A percentile compares a stretch with the other conserved stretches of the same genome.
Conservation (phyloP, 495 filamentous ascomycete genomes). For the Stereocaulon alpinum region DNA sequence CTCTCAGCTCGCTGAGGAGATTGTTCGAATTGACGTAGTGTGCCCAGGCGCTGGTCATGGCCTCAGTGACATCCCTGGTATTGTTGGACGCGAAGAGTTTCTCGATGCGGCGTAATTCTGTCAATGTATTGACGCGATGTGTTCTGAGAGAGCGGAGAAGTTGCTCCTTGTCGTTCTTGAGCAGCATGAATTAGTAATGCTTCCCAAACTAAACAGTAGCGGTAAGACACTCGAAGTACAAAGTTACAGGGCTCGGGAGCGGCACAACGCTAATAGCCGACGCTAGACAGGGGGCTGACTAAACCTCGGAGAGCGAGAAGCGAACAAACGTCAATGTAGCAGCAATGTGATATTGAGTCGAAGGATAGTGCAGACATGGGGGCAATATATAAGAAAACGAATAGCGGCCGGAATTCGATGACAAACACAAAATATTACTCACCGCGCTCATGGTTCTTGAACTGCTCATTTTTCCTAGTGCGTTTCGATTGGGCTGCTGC, state of each 20-base stretch:
- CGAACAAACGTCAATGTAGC: not conserved
- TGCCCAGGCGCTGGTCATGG: slow-evolving; percentile 62
- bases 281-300: slow-evolving; percentile 6
- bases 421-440: slow-evolving; percentile 15
- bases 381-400: not conserved
- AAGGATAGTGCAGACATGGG: not conserved
- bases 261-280: slow-evolving; percentile 1
- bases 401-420: slow-evolving; percentile 6
- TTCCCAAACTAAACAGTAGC: not conserved
- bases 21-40: slow-evolving; percentile 67
- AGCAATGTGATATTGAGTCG: not conserved
- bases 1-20: slow-evolving; percentile 60
- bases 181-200: slow-evolving; percentile 15
- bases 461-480: slow-evolving; percentile 19
- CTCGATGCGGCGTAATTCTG: slow-evolving; percentile 66
- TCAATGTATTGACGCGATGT: slow-evolving; percentile 61
- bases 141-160: slow-evolving; percentile 45
- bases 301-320: not conserved
- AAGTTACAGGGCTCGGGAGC: not conserved
- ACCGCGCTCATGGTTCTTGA: slow-evolving; percentile 19
- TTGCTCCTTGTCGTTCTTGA: slow-evolving; percentile 39
- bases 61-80: slow-evolving; percentile 46
- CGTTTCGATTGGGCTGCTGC: slow-evolving; percentile 1
- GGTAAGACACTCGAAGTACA: not conserved
- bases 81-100: slow-evolving; percentile 47